A percentile compares a stretch with the other conserved stretches of the same genome.
phyloP scores from a whole-genome alignment of 345 rosid species.

The Syzygium aqueum region DNA sequence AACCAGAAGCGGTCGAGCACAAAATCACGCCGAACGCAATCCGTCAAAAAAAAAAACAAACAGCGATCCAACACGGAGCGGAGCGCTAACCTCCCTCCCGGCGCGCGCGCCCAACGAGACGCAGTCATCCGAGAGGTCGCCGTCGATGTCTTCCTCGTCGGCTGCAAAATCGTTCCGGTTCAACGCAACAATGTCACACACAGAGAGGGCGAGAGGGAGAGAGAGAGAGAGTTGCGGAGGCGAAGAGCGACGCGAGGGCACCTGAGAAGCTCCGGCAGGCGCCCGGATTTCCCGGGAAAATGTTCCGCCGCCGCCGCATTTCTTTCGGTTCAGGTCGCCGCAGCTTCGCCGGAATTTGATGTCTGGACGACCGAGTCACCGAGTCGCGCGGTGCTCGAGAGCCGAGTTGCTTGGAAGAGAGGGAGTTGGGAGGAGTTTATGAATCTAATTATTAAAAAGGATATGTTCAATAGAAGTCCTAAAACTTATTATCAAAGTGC shows the following conservation, averaged over 20 bases:
- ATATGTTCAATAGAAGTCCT: too few species aligned
- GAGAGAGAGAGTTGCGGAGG: neutral
- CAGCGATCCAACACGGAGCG: neutral
- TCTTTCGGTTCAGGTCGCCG: neutral
- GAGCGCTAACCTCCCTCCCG: constrained; percentile 27
- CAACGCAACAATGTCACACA: neutral
- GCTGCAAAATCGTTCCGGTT: neutral
- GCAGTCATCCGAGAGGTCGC: constrained; percentile 22
- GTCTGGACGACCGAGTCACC: neutral
- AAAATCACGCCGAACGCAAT: neutral
- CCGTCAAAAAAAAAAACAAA: neutral
- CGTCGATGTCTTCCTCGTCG: constrained; percentile 50
- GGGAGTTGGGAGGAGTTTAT: neutral
- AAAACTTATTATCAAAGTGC: too few species aligned
- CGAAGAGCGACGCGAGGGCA: constrained; percentile 4
- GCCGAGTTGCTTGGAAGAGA: neutral
- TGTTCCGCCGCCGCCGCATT: constrained; percentile 48
- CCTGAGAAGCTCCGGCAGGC: constrained; percentile 77
- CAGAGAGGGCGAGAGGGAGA: neutral
- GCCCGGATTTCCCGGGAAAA: constrained; percentile 27
- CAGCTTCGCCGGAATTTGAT: neutral
- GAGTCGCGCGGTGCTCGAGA: neutral
- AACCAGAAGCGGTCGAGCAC: neutral
- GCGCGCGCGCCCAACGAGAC: constrained; percentile 20
- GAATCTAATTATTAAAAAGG: too few species aligned